Conservation (phyloP, 306 rosid species). For the Carpinus fangiana region DNA sequence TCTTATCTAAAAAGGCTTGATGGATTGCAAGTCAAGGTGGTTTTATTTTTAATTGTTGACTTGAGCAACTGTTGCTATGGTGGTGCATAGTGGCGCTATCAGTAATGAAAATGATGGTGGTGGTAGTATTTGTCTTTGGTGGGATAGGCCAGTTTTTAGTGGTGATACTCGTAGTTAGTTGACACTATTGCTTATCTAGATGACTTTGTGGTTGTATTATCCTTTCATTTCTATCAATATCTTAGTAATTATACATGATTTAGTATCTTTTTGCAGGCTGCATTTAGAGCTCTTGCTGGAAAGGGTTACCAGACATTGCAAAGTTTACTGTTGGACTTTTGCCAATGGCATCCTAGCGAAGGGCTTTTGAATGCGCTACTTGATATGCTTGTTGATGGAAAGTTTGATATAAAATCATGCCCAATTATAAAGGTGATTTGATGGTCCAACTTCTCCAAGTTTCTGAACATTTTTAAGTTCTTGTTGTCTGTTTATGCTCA, state of each 20-base stretch:
- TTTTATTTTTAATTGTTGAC: neutral
- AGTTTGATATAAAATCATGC: constrained; percentile 65
- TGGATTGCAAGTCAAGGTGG: neutral
- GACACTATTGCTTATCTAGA: too few relatives aligned
- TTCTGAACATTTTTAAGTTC: constrained; percentile 25
- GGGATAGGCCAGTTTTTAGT: neutral
- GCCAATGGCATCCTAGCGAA: constrained; percentile 74
- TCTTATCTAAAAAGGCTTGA: neutral
- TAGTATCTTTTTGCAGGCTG: constrained; percentile 53
- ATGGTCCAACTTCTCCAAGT: constrained; percentile 31
- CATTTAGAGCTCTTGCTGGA: constrained; percentile 92
- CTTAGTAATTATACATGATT: too few relatives aligned
- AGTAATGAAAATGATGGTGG: neutral
- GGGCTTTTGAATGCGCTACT: constrained; percentile 75
- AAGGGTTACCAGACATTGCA: constrained; percentile 93
- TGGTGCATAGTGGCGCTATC: neutral
- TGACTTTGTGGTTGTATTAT: too few relatives aligned
- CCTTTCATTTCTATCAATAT: too few relatives aligned
- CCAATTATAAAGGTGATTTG: constrained; percentile 80
- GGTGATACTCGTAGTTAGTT: too few relatives aligned
- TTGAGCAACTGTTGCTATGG: neutral
- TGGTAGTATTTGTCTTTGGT: neutral
- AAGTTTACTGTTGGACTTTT: constrained; percentile 87
- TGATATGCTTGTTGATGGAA: constrained; percentile 96
- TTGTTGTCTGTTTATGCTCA: constrained; percentile 2